phyloP scores from a whole-genome alignment of 805 yeast genomes.

The Spathaspora arborariae region DNA sequence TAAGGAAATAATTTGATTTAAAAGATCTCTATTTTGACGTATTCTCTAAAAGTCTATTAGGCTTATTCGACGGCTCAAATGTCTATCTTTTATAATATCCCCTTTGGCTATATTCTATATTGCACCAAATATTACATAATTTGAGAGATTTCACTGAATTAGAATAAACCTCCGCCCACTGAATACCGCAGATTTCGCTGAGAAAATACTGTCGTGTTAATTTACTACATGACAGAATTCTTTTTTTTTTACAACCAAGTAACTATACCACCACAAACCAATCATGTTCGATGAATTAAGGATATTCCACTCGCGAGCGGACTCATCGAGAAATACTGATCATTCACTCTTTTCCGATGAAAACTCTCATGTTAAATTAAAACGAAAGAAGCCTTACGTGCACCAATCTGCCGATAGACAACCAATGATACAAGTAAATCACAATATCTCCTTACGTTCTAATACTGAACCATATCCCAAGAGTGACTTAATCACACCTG shows the following conservation, averaged over 20 bases:
- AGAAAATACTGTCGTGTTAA: too few species aligned
- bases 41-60: too few species aligned
- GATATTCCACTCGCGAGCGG: not conserved
- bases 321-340: not conserved
- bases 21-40: too few species aligned
- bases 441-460: slow-evolving; percentile 1
- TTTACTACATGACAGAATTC: too few species aligned
- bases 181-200: too few species aligned
- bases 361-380: not conserved
- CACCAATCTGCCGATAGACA: not conserved
- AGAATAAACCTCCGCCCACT: too few species aligned
- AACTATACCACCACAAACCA: not conserved
- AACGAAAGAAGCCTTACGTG: not conserved
- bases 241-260: not conserved
- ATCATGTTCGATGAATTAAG: not conserved
- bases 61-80: too few species aligned
- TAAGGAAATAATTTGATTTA: too few species aligned
- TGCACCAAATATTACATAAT: too few species aligned
- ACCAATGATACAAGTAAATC: not conserved
- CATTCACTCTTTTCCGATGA: not conserved
- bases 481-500: not conserved
- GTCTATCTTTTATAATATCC: too few species aligned
- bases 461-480: not conserved
- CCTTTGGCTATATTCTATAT: too few species aligned
- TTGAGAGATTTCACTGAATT: too few species aligned